phyloP scores from a whole-genome alignment of 1,284 basidiomycete species.

The Marasmius fiardii region DNA sequence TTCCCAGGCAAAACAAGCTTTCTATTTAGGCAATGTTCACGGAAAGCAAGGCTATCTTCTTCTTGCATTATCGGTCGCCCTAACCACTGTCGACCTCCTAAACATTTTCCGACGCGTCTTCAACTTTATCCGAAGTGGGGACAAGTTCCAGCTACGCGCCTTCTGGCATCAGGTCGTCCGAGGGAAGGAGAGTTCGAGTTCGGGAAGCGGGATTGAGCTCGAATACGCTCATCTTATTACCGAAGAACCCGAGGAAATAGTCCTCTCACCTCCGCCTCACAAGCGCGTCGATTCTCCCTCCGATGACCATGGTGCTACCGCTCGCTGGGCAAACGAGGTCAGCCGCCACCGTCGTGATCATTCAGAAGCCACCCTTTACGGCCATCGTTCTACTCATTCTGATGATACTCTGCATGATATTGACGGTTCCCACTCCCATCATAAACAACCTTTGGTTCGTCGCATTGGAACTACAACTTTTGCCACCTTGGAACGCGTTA shows the following conservation, averaged over 20 bases:
- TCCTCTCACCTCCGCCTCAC: constrained; percentile 21
- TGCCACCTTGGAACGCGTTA: constrained; percentile 52
- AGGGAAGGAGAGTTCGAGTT: constrained; percentile 30
- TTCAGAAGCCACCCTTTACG: constrained; percentile 57
- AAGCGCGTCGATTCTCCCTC: constrained; percentile 16
- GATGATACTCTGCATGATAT: constrained; percentile 64
- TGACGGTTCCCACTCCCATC: constrained; percentile 20
- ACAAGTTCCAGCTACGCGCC: constrained; percentile 40
- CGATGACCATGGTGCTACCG: constrained; percentile 24
- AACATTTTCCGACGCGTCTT: constrained; percentile 45
- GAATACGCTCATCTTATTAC: constrained; percentile 55
- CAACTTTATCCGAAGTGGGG: constrained; percentile 40
- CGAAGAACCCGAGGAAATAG: constrained; percentile 49
- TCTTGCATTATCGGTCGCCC: constrained; percentile 48
- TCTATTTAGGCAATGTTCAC: constrained; percentile 45
- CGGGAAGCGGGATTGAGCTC: constrained; percentile 17
- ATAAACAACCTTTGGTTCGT: constrained; percentile 27
- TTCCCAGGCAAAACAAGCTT: not conserved
- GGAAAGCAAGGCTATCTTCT: constrained; percentile 60
- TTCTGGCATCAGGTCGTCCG: constrained; percentile 59
- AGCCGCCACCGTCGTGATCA: constrained; percentile 36
- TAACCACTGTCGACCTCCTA: constrained; percentile 59
- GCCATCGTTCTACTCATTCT: constrained; percentile 41
- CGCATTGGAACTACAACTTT: constrained; percentile 45
- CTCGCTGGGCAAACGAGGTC: constrained; percentile 45